phyloP scores from a whole-genome alignment of 352 stramenopile species.

The Globisporangium acanthophoron region DNA sequence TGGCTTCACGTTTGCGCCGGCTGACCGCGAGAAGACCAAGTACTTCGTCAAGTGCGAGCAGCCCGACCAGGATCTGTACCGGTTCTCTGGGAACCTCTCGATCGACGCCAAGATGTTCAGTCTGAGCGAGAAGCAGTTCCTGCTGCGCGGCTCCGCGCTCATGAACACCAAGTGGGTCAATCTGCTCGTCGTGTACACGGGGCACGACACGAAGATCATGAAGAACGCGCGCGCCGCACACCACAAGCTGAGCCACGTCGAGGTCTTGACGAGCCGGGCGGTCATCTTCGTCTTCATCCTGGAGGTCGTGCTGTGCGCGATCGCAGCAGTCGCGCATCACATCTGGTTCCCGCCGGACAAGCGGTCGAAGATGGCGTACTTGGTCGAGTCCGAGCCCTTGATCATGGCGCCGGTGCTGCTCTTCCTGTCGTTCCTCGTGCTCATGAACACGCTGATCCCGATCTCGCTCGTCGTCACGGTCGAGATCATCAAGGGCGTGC shows the following conservation, averaged over 20 bases:
- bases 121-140: conserved; percentile 73
- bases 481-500: conserved; percentile 69
- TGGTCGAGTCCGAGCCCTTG: conserved; percentile 4
- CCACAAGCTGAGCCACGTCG: conserved; percentile 82
- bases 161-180: conserved; percentile 80
- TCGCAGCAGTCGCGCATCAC: conserved; percentile 39
- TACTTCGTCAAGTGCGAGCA: conserved; percentile 79
- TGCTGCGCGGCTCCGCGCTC: conserved; percentile 63
- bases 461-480: conserved; percentile 91
- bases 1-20: conserved; percentile 21
- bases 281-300: conserved; percentile 78
- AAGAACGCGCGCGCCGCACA: conserved; percentile 79
- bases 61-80: conserved; percentile 73
- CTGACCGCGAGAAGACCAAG: conserved; percentile 30
- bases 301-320: conserved; percentile 57
- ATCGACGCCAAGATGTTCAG: conserved; percentile 53
- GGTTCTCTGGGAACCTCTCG: conserved; percentile 66
- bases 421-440: conserved; percentile 88
- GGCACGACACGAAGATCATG: conserved; percentile 89
- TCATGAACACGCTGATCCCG: conserved; percentile 91
- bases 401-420: conserved; percentile 37
- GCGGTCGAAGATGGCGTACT: conserved; percentile 1
- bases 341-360: conserved; percentile 13
- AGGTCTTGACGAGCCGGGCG: conserved; percentile 66
- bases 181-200: conserved; percentile 74